A percentile compares a stretch with the other conserved stretches of the same genome.
phyloP scores from a whole-genome alignment of 202 grass and related monocot species.

The Brachypodium distachyon region DNA sequence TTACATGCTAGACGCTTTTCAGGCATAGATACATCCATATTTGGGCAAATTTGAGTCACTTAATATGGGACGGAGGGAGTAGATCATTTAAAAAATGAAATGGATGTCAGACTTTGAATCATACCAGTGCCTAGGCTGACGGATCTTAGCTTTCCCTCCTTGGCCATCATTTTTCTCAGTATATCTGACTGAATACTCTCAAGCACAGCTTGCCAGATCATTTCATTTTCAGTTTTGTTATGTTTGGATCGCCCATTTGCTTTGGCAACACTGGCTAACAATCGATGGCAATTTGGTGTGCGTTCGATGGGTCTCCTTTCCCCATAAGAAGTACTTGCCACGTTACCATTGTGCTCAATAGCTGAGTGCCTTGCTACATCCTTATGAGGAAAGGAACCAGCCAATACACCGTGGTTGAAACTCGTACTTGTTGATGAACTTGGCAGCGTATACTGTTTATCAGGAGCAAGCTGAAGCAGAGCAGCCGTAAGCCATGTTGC shows the following conservation, averaged over 20 bases:
- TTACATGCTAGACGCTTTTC: too few relatives aligned
- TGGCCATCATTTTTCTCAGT: slow-evolving; percentile 68
- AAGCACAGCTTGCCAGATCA: slow-evolving; percentile 80
- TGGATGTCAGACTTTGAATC: slow-evolving; percentile 2
- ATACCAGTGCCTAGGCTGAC: slow-evolving; percentile 64
- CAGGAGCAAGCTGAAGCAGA: slow-evolving; percentile 98
- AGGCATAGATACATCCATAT: too few relatives aligned
- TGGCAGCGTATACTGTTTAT: slow-evolving; percentile 68
- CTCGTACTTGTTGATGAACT: slow-evolving; percentile 61
- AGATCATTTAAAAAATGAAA: background rate
- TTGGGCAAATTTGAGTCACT: too few relatives aligned
- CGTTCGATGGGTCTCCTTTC: slow-evolving; percentile 27
- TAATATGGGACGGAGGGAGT: too few relatives aligned
- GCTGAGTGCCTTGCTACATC: slow-evolving; percentile 19
- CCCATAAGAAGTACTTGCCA: slow-evolving; percentile 26
- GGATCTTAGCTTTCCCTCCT: slow-evolving; percentile 64
- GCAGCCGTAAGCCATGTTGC: slow-evolving; percentile 95
- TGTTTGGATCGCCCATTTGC: slow-evolving; percentile 20
- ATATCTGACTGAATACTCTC: slow-evolving; percentile 64
- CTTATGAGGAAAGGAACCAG: slow-evolving; percentile 37
- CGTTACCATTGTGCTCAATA: slow-evolving; percentile 20
- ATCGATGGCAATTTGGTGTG: slow-evolving; percentile 18
- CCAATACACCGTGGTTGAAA: slow-evolving; percentile 39
- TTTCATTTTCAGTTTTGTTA: slow-evolving; percentile 48
- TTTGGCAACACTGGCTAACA: slow-evolving; percentile 24